Conservation (phyloP, 2,329 filamentous ascomycete species). For the Leptographium flavum region DNA sequence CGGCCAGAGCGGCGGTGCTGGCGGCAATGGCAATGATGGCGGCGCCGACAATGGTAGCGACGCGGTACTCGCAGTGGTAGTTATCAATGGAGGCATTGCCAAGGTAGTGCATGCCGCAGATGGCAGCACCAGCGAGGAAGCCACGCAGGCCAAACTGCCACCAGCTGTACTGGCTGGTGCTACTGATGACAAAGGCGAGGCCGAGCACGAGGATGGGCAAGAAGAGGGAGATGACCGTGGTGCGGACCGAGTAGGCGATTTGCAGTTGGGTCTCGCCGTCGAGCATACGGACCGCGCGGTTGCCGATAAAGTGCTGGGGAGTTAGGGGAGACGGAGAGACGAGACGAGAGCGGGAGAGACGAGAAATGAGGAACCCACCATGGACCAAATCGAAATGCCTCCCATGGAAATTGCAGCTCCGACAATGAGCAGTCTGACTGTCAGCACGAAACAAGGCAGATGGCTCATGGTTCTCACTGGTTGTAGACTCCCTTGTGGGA, state of each 20-base stretch:
- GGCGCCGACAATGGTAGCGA: conserved; percentile 49
- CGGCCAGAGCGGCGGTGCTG: conserved; percentile 52
- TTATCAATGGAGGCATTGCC: conserved; percentile 75
- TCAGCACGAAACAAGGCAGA: background rate
- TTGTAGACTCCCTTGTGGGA: conserved; percentile 54
- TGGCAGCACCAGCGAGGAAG: conserved; percentile 54
- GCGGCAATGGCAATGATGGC: conserved; percentile 59
- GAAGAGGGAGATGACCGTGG: conserved; percentile 66
- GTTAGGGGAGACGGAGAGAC: conserved; percentile 12
- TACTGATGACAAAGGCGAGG: conserved; percentile 55
- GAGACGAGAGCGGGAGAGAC: conserved; percentile 10
- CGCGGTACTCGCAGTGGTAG: conserved; percentile 50
- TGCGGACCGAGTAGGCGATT: conserved; percentile 57
- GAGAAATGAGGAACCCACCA: no score
- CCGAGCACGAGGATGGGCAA: conserved; percentile 64
- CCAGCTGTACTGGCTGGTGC: conserved; percentile 41
- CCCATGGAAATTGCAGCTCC: conserved; percentile 58
- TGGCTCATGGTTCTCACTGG: conserved; percentile 46
- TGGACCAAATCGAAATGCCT: conserved; percentile 60
- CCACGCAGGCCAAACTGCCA: conserved; percentile 49
- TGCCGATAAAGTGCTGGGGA: conserved; percentile 65
- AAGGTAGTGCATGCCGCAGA: conserved; percentile 78
- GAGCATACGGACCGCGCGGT: conserved; percentile 60
- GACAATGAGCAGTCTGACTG: conserved; percentile 42
- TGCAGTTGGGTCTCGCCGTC: conserved; percentile 48